Percentiles rank a stretch among this genome's conserved stretches.
Evolutionary conservation across 2,329 filamentous ascomycete species (phyloP).

Genomic region (Cadophora sp.): DNA sequence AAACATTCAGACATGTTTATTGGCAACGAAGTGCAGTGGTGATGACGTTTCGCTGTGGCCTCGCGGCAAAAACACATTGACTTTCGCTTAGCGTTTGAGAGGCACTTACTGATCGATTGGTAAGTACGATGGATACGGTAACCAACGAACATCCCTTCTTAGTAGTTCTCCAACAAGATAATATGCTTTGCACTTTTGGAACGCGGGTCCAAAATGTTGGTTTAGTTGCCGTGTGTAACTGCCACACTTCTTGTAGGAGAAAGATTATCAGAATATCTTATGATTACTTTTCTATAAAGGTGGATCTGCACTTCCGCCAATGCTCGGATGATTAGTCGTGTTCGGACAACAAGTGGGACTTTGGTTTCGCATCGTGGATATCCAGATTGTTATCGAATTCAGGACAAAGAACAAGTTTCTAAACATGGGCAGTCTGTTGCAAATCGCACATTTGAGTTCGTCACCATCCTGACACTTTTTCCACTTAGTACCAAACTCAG

Average conservation of each 20-base stretch:
- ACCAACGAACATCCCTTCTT: background rate
- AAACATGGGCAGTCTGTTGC: background rate
- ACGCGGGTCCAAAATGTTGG: background rate
- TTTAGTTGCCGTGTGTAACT: background rate
- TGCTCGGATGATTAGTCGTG: background rate
- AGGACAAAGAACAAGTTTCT: too few relatives aligned
- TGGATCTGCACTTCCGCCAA: background rate
- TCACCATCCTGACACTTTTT: background rate
- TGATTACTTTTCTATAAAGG: background rate
- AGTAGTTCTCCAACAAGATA: background rate
- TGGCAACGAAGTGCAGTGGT: background rate
- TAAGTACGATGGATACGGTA: background rate
- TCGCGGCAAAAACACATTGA: slow-evolving; percentile 2
- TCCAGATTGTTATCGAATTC: too few relatives aligned
- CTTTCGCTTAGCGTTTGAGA: slow-evolving; percentile 7
- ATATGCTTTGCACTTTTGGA: slow-evolving; percentile 5
- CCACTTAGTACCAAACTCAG: too few relatives aligned
- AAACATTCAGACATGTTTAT: background rate
- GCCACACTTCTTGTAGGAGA: background rate
- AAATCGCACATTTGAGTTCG: slow-evolving; percentile 1
- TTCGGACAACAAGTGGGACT: too few relatives aligned
- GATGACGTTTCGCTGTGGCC: background rate
- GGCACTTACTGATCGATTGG: slow-evolving; percentile 1
- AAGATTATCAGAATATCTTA: background rate
- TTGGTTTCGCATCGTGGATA: slow-evolving; percentile 10